Conservation (phyloP, 1,284 basidiomycete species). For the Trametes sp. region DNA sequence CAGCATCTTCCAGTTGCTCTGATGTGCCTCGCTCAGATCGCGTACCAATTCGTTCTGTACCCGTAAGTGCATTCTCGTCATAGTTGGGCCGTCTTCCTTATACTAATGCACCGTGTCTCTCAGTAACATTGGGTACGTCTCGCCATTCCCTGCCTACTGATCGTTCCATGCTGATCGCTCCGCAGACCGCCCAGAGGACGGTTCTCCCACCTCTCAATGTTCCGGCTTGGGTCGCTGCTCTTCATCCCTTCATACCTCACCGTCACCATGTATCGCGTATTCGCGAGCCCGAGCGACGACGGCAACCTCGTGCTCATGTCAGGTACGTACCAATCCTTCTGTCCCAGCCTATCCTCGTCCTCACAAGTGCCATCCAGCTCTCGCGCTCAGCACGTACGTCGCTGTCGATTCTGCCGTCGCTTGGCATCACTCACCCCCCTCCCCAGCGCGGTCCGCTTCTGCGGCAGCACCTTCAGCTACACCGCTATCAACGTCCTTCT, state of each 20-base stretch:
- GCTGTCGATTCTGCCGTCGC: slow-evolving; percentile 18
- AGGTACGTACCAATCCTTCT: slow-evolving; percentile 50
- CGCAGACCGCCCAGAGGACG: slow-evolving; percentile 72
- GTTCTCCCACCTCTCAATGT: slow-evolving; percentile 87
- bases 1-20: slow-evolving; percentile 62
- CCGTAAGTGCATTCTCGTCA: slow-evolving; percentile 57
- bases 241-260: slow-evolving; percentile 83
- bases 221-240: slow-evolving; percentile 77
- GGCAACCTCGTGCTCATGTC: slow-evolving; percentile 77
- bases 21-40: slow-evolving; percentile 83
- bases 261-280: slow-evolving; percentile 71
- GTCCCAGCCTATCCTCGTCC: background rate
- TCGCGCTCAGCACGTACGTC: slow-evolving; percentile 77
- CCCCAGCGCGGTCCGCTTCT: slow-evolving; percentile 73
- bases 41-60: slow-evolving; percentile 87
- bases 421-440: background rate
- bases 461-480: slow-evolving; percentile 80
- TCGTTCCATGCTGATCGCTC: background rate
- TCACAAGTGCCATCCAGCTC: slow-evolving; percentile 47
- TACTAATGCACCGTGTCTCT: background rate
- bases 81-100: background rate
- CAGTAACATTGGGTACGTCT: slow-evolving; percentile 32
- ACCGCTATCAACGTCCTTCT: slow-evolving; percentile 81
- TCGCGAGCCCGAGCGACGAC: slow-evolving; percentile 66
- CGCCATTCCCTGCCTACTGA: background rate